Conservation (phyloP, 2,329 filamentous ascomycete genomes). For the Scedosporium dehoogii region DNA sequence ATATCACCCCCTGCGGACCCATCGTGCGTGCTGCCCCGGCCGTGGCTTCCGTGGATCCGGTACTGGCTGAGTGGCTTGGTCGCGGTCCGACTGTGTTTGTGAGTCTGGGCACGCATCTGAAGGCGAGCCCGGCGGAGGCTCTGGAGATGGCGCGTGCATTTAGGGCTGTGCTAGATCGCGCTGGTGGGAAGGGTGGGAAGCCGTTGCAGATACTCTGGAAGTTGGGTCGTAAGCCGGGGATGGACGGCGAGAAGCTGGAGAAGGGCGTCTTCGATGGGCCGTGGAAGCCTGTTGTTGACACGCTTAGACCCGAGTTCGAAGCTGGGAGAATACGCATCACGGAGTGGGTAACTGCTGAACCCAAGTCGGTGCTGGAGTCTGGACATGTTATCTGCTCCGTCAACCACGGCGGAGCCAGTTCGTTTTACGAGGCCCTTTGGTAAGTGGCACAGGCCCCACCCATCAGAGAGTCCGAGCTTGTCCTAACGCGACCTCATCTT, state of each 20-base stretch:
- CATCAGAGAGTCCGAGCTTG: not conserved
- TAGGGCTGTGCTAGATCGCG: not conserved
- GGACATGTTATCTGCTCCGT: conserved; percentile 28
- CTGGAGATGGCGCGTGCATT: conserved; percentile 22
- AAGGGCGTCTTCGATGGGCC: not conserved
- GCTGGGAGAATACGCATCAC: not conserved
- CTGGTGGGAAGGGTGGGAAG: not conserved
- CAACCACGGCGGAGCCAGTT: conserved; percentile 37
- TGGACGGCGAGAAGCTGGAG: not conserved
- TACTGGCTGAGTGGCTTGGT: conserved; percentile 32
- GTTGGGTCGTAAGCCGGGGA: not conserved
- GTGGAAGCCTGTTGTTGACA: not conserved
- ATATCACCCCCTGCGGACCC: conserved; percentile 21
- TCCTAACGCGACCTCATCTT: not conserved
- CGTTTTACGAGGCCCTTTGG: conserved; percentile 26
- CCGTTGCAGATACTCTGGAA: not conserved
- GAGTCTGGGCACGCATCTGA: conserved; percentile 33
- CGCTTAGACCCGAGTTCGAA: not conserved
- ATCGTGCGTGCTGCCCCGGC: not conserved
- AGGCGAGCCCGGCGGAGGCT: conserved; percentile 21
- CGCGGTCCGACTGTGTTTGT: conserved; percentile 34
- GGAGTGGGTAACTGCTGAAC: not conserved
- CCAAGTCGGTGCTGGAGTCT: conserved; percentile 21
- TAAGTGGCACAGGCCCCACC: conserved; percentile 15
- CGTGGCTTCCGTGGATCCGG: conserved; percentile 11